Evolutionary conservation across 2,329 filamentous ascomycete species (phyloP).

Genomic region (Alternaria dauci): DNA sequence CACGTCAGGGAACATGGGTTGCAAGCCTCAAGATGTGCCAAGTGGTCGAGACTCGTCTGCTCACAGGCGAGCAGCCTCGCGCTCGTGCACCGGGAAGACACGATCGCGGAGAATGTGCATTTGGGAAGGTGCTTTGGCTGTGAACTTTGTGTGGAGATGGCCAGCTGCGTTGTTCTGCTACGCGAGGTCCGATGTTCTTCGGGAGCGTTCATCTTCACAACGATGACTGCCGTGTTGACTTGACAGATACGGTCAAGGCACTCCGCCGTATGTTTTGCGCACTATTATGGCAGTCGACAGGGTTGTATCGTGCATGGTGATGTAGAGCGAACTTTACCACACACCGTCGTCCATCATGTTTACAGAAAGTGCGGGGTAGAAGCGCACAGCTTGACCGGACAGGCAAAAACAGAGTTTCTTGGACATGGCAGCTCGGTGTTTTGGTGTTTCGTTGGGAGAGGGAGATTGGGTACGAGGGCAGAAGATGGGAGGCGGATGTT

Average conservation of each 20-base stretch:
- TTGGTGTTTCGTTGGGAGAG: background rate
- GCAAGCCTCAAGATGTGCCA: background rate
- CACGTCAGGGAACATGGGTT: background rate
- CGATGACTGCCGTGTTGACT: too few relatives aligned
- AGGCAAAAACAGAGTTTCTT: background rate
- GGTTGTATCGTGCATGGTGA: too few relatives aligned
- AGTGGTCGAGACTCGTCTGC: slow-evolving; percentile 1
- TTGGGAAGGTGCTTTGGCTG: background rate
- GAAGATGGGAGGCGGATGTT: background rate
- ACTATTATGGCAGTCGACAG: background rate
- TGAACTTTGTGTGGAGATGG: background rate
- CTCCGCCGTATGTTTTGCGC: too few relatives aligned
- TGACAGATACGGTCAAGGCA: too few relatives aligned
- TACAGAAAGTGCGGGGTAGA: background rate
- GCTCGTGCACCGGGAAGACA: background rate
- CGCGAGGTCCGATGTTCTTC: background rate
- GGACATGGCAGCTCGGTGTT: background rate
- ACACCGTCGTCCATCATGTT: background rate
- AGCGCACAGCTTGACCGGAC: background rate
- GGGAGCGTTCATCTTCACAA: background rate
- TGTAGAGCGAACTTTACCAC: background rate
- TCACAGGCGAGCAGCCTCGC: background rate
- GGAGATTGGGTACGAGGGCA: background rate
- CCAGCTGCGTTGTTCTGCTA: background rate
- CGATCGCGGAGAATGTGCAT: background rate